A percentile compares a stretch with the other conserved stretches of the same genome.
phyloP scores from a whole-genome alignment of 2,329 filamentous ascomycete genomes.

The Botrytis galanthina region DNA sequence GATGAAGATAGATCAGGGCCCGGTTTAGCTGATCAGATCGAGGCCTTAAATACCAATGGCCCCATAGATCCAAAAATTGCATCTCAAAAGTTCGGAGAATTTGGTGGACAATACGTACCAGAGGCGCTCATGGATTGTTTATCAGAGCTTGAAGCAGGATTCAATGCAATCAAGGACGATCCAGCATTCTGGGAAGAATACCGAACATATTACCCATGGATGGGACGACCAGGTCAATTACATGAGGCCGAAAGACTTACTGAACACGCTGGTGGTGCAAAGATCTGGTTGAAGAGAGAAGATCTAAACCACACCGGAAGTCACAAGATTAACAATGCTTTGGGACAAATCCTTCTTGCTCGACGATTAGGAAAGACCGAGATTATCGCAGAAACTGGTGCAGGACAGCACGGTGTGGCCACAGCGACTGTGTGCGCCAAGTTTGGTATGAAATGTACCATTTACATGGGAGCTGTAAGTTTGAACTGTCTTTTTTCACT shows the following conservation, averaged over 20 bases:
- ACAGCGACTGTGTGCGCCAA: conserved; percentile 97
- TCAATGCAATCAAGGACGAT: conserved; percentile 83
- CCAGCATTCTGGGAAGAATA: conserved; percentile 96
- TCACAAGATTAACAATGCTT: conserved; percentile 99
- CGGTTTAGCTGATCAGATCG: conserved; percentile 56
- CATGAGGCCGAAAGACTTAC: conserved; percentile 88
- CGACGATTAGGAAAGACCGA: conserved; percentile 86
- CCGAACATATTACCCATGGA: conserved; percentile 93
- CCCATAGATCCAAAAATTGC: conserved; percentile 52
- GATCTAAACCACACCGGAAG: conserved; percentile 97
- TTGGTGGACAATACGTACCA: conserved; percentile 95
- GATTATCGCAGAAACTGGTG: conserved; percentile 97
- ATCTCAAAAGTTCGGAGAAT: conserved; percentile 88
- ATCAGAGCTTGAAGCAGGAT: conserved; percentile 84
- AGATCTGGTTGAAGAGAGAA: conserved; percentile 97
- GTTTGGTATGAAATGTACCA: conserved; percentile 96
- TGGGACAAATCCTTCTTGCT: conserved; percentile 89
- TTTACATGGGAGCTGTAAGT: conserved; percentile 84
- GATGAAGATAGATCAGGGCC: conserved; percentile 37
- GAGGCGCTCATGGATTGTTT: conserved; percentile 98
- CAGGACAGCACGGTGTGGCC: conserved; percentile 95
- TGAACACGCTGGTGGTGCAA: conserved; percentile 84
- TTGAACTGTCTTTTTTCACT: not conserved
- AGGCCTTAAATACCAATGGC: conserved; percentile 61
- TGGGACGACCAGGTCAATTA: conserved; percentile 89